Base-by-base conservation (phyloP, 169 alveolate species). In the Plasmodium coatneyi region DNA sequence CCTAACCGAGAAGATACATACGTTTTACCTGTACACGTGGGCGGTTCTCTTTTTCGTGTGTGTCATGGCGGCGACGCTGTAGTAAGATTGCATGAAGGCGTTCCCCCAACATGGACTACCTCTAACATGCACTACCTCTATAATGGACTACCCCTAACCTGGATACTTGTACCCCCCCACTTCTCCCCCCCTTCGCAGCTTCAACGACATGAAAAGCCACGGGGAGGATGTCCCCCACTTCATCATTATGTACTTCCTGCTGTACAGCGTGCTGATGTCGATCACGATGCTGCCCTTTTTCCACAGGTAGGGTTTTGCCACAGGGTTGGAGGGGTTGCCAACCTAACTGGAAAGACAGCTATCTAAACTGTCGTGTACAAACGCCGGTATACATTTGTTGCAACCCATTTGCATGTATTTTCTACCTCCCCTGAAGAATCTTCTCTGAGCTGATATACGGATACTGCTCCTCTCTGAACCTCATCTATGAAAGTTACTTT, bases 381-480 rank as follows among this genome's bases (percentile, higher is more conserved):
- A 43, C 34, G 5, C 10, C 74, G 32, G 14, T n/a, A 60, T 43
- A 43, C n/a, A 43, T 43, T 43, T 0, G 16, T 43, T 41, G 49
- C 14, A 7, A 6, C 5, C 14, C 49, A 41, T 41, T 41, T 41
- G 43, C 49, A 14, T 7, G 10, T 0, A 10, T 41, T 14, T 3
- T 41, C 49, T 41, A 41, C n/a, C n/a, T 43, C 54, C 60, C 71
- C 54, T 86, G 49, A 34, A 86, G 93, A 34, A 86, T 86, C 22
- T 86, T 86, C 66, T 86, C 86, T 1, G 93, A 86, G 30, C 71
- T 86, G 46, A 60, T 86, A 32, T 76, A 86, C 66, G 93, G 93
- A 25, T 86, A 86, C 71, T 86, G 93, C 34, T 86, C 93, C 9
- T 86, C 93, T 34, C 66, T 86, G 41, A 86, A 78, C 5, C 78